phyloP scores from a whole-genome alignment of 257 asterid genomes.

The Scutellaria barbata region DNA sequence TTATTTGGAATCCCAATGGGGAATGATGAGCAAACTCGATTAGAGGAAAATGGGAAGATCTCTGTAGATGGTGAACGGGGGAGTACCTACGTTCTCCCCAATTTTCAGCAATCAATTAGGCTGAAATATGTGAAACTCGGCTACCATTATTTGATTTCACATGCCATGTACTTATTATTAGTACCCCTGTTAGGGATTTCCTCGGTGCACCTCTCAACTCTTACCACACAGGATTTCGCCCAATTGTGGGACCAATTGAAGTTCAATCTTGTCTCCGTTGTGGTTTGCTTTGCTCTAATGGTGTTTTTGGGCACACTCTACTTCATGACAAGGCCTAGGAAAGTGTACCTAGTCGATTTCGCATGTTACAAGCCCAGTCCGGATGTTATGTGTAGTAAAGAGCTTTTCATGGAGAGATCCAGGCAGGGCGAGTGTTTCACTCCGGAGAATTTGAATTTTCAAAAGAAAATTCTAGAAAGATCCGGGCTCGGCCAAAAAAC shows the following conservation, averaged over 20 bases:
- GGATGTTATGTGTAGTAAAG: conserved; percentile 54
- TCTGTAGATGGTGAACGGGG: conserved; percentile 41
- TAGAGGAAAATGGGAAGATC: conserved; percentile 30
- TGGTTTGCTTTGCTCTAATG: conserved; percentile 47
- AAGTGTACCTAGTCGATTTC: conserved; percentile 63
- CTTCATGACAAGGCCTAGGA: conserved; percentile 68
- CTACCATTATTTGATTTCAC: conserved; percentile 59
- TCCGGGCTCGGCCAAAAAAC: conserved; percentile 83
- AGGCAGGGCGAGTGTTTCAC: conserved; percentile 45
- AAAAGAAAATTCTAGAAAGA: conserved; percentile 61
- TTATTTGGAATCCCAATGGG: conserved; percentile 37
- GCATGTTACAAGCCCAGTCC: conserved; percentile 67
- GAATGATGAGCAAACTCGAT: conserved; percentile 12
- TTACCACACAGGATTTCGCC: conserved; percentile 44
- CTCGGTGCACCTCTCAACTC: conserved; percentile 46
- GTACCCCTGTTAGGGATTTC: conserved; percentile 46
- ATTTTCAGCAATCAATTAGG: conserved; percentile 54
- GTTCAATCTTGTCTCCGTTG: conserved; percentile 52
- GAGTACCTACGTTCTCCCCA: conserved; percentile 46
- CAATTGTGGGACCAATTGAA: conserved; percentile 54
- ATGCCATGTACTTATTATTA: conserved; percentile 55
- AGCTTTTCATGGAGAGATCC: conserved; percentile 57
- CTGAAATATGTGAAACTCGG: conserved; percentile 76
- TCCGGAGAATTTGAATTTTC: conserved; percentile 59
- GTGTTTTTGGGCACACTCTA: conserved; percentile 61